Evolutionary conservation across 805 yeast genomes (phyloP).

Genomic region (Ogataea neopini): DNA sequence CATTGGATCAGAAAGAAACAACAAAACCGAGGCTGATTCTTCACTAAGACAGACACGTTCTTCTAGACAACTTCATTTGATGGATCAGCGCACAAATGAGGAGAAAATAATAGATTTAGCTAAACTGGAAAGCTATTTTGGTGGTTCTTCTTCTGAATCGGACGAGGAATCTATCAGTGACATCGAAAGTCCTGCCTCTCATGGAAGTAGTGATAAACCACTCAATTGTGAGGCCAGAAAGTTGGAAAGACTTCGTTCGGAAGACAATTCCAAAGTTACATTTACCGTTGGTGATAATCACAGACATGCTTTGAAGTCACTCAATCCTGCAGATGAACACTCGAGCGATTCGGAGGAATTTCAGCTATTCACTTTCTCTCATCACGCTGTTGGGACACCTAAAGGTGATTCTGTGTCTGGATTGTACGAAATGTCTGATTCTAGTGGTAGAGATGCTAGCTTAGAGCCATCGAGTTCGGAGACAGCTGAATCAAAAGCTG

Average conservation of each 20-base stretch:
- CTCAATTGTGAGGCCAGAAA: not conserved
- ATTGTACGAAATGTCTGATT: not conserved
- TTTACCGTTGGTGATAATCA: not conserved
- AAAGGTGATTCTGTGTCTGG: not conserved
- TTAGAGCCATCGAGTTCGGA: not conserved
- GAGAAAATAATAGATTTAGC: slow-evolving; percentile 30
- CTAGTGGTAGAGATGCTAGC: not conserved
- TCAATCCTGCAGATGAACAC: not conserved
- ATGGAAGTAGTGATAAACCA: not conserved
- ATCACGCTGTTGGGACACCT: not conserved
- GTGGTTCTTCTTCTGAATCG: slow-evolving; percentile 27
- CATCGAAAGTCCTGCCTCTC: not conserved
- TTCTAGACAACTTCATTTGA: slow-evolving; percentile 29
- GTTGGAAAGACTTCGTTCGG: not conserved
- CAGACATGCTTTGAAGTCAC: not conserved
- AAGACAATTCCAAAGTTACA: not conserved
- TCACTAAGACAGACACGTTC: slow-evolving; percentile 31
- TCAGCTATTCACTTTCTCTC: slow-evolving; percentile 8
- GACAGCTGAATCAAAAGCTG: not conserved
- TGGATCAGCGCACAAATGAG: slow-evolving; percentile 24
- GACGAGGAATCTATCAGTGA: slow-evolving; percentile 11
- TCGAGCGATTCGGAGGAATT: slow-evolving; percentile 10
- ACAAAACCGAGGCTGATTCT: slow-evolving; percentile 9
- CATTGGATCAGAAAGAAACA: slow-evolving; percentile 17
- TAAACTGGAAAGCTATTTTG: slow-evolving; percentile 34